Evolutionary conservation across 345 rosid species (phyloP).

Genomic region (Moricandia moricandioides): DNA sequence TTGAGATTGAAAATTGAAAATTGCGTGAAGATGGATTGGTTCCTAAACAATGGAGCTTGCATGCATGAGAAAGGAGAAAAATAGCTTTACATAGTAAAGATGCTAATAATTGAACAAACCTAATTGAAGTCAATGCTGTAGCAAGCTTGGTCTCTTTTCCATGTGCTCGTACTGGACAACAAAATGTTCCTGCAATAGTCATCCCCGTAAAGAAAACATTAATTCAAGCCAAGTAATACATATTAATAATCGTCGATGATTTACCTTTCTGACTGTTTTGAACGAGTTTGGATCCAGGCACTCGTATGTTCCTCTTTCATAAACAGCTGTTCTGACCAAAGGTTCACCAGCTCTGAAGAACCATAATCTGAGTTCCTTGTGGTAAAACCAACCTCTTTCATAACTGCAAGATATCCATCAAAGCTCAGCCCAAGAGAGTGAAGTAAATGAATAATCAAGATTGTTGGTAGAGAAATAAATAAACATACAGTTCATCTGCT

Average conservation of each 20-base stretch:
- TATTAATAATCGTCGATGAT: background rate
- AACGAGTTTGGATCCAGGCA: slow-evolving; percentile 79
- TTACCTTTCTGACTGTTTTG: slow-evolving; percentile 78
- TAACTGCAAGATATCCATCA: slow-evolving; percentile 50
- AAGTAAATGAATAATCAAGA: slow-evolving; percentile 7
- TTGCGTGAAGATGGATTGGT: slow-evolving; percentile 13
- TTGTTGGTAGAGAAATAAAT: slow-evolving; percentile 4
- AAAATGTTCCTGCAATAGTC: slow-evolving; percentile 68
- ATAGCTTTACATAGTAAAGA: slow-evolving; percentile 59
- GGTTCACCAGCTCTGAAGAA: slow-evolving; percentile 83
- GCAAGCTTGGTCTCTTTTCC: slow-evolving; percentile 90
- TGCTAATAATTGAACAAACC: slow-evolving; percentile 36
- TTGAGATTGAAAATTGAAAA: slow-evolving; percentile 28
- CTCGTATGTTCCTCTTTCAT: slow-evolving; percentile 87
- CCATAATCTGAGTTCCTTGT: slow-evolving; percentile 83
- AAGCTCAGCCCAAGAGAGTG: background rate
- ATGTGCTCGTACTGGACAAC: slow-evolving; percentile 69
- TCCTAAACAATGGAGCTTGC: slow-evolving; percentile 32
- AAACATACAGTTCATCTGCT: slow-evolving; percentile 90
- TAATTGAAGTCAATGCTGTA: slow-evolving; percentile 57
- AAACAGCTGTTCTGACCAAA: slow-evolving; percentile 61
- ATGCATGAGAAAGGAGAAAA: background rate
- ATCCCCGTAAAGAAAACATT: background rate
- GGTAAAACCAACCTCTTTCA: slow-evolving; percentile 88
- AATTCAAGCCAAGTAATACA: background rate